These are phyloP conservation scores for Pulveroboletus ridleyi DNA, from an alignment of 1,284 basidiomycete genomes.

Conservation along the genomic window DNA sequence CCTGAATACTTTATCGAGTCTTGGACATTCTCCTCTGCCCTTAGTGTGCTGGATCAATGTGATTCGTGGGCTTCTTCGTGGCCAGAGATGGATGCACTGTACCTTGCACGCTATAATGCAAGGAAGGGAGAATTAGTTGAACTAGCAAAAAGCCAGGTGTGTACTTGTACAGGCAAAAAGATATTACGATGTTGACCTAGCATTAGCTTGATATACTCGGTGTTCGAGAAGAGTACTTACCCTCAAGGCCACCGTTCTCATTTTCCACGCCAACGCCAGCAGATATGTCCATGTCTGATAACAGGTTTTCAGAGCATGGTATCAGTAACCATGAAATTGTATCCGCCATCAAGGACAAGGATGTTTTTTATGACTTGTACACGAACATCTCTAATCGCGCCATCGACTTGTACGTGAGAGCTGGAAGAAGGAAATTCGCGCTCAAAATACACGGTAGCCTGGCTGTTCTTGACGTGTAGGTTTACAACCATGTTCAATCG, in stretches of 20 bases:
- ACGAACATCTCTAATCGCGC: constrained; percentile 77
- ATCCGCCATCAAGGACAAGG: constrained; percentile 60
- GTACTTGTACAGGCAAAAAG: constrained; percentile 19
- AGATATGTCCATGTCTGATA: constrained; percentile 25
- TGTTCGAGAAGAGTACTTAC: constrained; percentile 74
- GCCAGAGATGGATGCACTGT: constrained; percentile 50
- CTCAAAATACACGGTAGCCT: constrained; percentile 84
- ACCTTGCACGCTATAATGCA: constrained; percentile 61
- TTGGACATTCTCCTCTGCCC: constrained; percentile 93
- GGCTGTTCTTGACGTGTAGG: constrained; percentile 88
- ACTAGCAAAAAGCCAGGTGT: constrained; percentile 81
- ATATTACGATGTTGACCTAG: constrained; percentile 21
- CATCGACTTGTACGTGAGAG: constrained; percentile 82
- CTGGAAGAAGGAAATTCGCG: constrained; percentile 84
- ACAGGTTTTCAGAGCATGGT: constrained; percentile 38
- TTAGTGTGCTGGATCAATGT: constrained; percentile 87
- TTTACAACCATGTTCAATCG: constrained; percentile 20
- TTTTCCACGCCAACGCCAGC: constrained; percentile 41
- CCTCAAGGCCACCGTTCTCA: constrained; percentile 75
- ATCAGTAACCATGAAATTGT: constrained; percentile 75
- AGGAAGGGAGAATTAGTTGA: constrained; percentile 86
- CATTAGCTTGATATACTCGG: constrained; percentile 85
- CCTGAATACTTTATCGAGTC: constrained; percentile 87
- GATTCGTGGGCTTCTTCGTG: constrained; percentile 71
- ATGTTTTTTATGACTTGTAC: constrained; percentile 80